Evolutionary conservation across 257 asterid genomes (phyloP), one percentile per base, ranked within the genome.

Genomic region (Henckelia pumila): DNA sequence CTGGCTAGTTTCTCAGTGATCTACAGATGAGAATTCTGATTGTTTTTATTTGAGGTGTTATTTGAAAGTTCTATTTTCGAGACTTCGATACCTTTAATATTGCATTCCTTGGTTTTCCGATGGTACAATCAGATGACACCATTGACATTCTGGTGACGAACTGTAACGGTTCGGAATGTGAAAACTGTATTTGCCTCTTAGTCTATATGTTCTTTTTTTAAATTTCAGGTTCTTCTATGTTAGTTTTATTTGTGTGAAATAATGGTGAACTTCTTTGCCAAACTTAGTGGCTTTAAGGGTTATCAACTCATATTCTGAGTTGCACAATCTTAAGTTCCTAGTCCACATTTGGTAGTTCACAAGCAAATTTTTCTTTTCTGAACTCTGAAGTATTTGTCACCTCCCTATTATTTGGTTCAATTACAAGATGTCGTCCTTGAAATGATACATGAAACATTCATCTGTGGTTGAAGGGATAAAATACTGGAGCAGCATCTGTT

Each of bases 171-270:
- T n/a, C 7, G 33, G 56, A 55, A 33, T 6, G 1, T 19, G 66
- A 61, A 19, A 19, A 33, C 40, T 32, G 53, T 61, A 6, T 30
- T 30, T 33, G 50, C 66, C 29, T 30, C 30, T 19, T 33, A 8
- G 52, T 58, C 2, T 40, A 47, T 25, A 44, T 50, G 37, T 52
- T 68, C 19, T 9, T 58, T 7, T 21, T n/a, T n/a, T n/a, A n/a
- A 6, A 11, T 70, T 71, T 8, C 58, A 47, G n/a, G 30, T 57
- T 24, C 47, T 25, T 47, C 50, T 9, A 19, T 55, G 14, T 68
- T 53, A 13, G 44, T 63, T 64, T 71, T 44, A 44, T 64, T 56
- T 32, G 50, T 25, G 49, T 44, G 30, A 56, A 56, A 64, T 6
- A 55, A 21, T 64, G 63, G 21, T 6, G 61, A 22, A 13, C n/a